Percentiles rank a stretch among this genome's conserved stretches.
Evolutionary conservation across 1,284 basidiomycete genomes (phyloP).

Genomic region (Trametes sp.): DNA sequence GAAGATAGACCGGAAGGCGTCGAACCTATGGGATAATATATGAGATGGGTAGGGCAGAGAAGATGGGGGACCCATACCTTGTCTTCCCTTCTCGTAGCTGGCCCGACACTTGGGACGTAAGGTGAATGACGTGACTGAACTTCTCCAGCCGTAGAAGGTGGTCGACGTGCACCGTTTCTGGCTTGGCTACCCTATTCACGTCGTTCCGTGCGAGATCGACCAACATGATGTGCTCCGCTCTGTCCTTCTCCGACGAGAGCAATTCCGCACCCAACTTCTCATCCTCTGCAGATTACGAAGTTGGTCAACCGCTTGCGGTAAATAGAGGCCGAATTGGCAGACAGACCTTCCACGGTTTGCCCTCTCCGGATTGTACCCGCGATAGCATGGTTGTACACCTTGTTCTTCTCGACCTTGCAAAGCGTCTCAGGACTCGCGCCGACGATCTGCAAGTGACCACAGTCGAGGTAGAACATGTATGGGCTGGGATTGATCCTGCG

Average conservation of each 20-base stretch:
- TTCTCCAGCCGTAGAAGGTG: conserved; percentile 94
- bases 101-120: conserved; percentile 96
- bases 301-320: background rate
- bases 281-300: conserved; percentile 73
- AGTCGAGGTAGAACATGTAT: conserved; percentile 99
- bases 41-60: background rate
- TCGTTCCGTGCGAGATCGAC: conserved; percentile 99
- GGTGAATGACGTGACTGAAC: conserved; percentile 98
- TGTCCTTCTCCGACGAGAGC: conserved; percentile 89
- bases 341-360: conserved; percentile 80
- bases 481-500: conserved; percentile 97
- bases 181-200: conserved; percentile 96
- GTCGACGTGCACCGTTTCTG: conserved; percentile 95
- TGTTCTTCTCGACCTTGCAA: conserved; percentile 93
- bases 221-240: conserved; percentile 99
- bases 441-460: conserved; percentile 91
- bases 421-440: conserved; percentile 98
- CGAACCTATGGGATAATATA: conserved; percentile 72
- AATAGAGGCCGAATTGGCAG: background rate
- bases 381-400: conserved; percentile 98
- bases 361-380: conserved; percentile 95
- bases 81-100: conserved; percentile 83
- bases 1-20: conserved; percentile 99
- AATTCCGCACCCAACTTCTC: conserved; percentile 78
- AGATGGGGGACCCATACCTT: conserved; percentile 56